Conservation (phyloP, 257 asterid genomes). For the Plectranthus barbatus region DNA sequence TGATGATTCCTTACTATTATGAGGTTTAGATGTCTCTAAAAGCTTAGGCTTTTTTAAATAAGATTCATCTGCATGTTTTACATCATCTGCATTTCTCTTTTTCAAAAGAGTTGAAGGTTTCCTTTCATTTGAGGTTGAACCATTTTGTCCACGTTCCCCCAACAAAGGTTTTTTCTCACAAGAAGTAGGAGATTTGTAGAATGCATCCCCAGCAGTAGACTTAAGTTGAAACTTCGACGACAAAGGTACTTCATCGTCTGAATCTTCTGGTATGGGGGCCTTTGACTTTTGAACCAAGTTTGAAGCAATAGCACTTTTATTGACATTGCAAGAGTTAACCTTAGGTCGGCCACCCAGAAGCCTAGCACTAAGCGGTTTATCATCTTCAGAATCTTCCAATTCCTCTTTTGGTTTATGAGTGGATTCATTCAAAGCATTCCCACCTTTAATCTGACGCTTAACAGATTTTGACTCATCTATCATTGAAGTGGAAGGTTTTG, state of each 20-base stretch:
- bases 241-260: slow-evolving; percentile 75
- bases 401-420: slow-evolving; percentile 19
- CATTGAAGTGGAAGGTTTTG: slow-evolving; percentile 34
- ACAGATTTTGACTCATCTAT: slow-evolving; percentile 21
- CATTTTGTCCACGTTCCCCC: slow-evolving; percentile 48
- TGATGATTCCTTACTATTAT: slow-evolving; percentile 31
- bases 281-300: slow-evolving; percentile 26
- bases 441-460: slow-evolving; percentile 30
- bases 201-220: slow-evolving; percentile 35
- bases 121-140: slow-evolving; percentile 43
- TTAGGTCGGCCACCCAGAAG: slow-evolving; percentile 28
- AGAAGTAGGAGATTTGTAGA: slow-evolving; percentile 30
- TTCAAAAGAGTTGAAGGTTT: slow-evolving; percentile 41
- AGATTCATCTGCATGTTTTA: slow-evolving; percentile 39
- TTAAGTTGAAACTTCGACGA: slow-evolving; percentile 35
- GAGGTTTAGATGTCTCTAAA: slow-evolving; percentile 31
- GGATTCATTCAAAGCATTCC: slow-evolving; percentile 6
- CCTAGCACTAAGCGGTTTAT: slow-evolving; percentile 65
- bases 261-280: slow-evolving; percentile 51
- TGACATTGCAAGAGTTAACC: slow-evolving; percentile 27
- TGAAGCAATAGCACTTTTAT: slow-evolving; percentile 35
- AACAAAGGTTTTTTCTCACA: slow-evolving; percentile 40
- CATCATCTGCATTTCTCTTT: slow-evolving; percentile 58
- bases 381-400: slow-evolving; percentile 78
- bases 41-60: slow-evolving; percentile 60